Percentiles rank a stretch among this genome's conserved stretches.
Evolutionary conservation across 2,329 filamentous ascomycete genomes (phyloP).

Genomic region (Pseudopithomyces chartarum): DNA sequence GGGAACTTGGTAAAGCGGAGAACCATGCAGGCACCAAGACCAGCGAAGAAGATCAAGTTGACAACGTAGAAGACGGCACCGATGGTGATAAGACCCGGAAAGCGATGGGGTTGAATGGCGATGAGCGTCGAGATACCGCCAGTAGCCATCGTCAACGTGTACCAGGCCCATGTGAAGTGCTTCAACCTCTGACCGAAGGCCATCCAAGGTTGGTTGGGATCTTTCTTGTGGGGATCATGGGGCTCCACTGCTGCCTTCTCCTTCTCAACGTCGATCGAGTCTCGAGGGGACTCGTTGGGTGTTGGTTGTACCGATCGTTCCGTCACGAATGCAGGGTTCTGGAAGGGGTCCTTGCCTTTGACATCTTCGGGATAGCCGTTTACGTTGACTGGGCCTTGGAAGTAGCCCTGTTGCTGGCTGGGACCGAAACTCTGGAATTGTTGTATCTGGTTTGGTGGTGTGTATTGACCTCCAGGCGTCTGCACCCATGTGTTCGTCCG

Average conservation of each 20-base stretch:
- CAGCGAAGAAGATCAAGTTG: slow-evolving; percentile 55
- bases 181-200: slow-evolving; percentile 32
- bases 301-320: slow-evolving; percentile 20
- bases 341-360: slow-evolving; percentile 23
- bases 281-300: slow-evolving; percentile 18
- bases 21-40: slow-evolving; percentile 35
- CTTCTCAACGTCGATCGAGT: slow-evolving; percentile 36
- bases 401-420: slow-evolving; percentile 22
- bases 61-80: slow-evolving; percentile 58
- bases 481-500: slow-evolving; percentile 38
- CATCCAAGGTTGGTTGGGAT: slow-evolving; percentile 39
- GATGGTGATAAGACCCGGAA: slow-evolving; percentile 56
- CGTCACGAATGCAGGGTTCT: slow-evolving; percentile 12
- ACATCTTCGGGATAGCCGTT: slow-evolving; percentile 34
- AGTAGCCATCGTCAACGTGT: slow-evolving; percentile 55
- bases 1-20: slow-evolving; percentile 54
- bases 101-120: slow-evolving; percentile 50
- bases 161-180: slow-evolving; percentile 56
- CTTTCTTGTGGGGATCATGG: slow-evolving; percentile 35
- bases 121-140: slow-evolving; percentile 54
- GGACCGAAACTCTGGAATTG: background rate
- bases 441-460: slow-evolving; percentile 7
- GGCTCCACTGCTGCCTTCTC: slow-evolving; percentile 25
- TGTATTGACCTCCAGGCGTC: slow-evolving; percentile 26
- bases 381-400: slow-evolving; percentile 23